Percentiles rank a stretch among this genome's conserved stretches.
phyloP scores from a whole-genome alignment of 352 stramenopile genomes.

The Phytophthora ramorum region DNA sequence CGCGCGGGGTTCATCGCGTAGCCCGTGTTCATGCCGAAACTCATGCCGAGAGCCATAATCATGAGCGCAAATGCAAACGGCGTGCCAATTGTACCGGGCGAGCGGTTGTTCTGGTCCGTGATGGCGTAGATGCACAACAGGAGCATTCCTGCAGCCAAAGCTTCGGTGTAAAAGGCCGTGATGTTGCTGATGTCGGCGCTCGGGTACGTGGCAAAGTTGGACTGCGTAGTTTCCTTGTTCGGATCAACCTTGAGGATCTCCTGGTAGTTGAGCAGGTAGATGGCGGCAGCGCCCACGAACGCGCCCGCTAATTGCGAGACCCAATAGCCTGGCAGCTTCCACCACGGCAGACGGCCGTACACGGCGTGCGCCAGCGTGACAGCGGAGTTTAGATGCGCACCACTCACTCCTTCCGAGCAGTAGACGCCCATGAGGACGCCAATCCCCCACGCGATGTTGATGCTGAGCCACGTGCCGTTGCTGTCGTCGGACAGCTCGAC shows the following conservation, averaged over 20 bases:
- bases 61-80: not conserved
- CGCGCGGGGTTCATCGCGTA: slow-evolving; percentile 17
- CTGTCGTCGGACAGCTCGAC: slow-evolving; percentile 6
- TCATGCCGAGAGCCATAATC: slow-evolving; percentile 2
- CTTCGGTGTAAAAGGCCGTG: slow-evolving; percentile 14
- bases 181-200: slow-evolving; percentile 14
- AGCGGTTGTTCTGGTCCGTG: slow-evolving; percentile 23
- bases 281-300: slow-evolving; percentile 2
- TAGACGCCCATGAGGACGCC: slow-evolving; percentile 21
- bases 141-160: slow-evolving; percentile 5
- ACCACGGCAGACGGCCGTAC: slow-evolving; percentile 4
- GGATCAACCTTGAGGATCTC: slow-evolving; percentile 13
- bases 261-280: slow-evolving; percentile 22
- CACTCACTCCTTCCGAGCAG: slow-evolving; percentile 16
- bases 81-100: slow-evolving; percentile 1
- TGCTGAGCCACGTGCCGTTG: slow-evolving; percentile 16
- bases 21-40: slow-evolving; percentile 5
- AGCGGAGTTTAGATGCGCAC: slow-evolving; percentile 4
- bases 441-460: slow-evolving; percentile 12
- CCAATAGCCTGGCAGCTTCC: slow-evolving; percentile 8
- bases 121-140: slow-evolving; percentile 17
- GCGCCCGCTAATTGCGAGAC: slow-evolving; percentile 7
- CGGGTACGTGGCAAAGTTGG: slow-evolving; percentile 16
- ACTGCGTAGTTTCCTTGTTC: slow-evolving; percentile 7
- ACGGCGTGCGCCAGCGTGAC: not conserved